Evolutionary conservation across 2,329 filamentous ascomycete species (phyloP).

Genomic region (Aspergillus carbonarius): DNA sequence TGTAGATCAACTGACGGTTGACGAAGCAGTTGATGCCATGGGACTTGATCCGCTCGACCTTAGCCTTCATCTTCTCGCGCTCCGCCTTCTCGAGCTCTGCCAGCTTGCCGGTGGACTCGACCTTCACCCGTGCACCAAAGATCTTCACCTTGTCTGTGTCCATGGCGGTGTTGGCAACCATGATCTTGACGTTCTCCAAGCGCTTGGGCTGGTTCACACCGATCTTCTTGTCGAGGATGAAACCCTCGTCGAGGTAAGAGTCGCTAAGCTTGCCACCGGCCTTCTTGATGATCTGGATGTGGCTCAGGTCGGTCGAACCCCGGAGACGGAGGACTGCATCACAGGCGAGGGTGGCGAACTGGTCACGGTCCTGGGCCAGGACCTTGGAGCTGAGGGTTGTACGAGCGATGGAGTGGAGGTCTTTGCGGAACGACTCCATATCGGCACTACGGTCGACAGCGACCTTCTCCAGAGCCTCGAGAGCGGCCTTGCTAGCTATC

Average conservation of each 20-base stretch:
- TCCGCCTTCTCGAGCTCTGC: conserved; percentile 98
- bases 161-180: conserved; percentile 98
- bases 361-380: conserved; percentile 85
- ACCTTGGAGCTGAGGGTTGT: conserved; percentile 98
- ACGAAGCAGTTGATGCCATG: conserved; percentile 99
- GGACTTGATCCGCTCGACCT: conserved; percentile 97
- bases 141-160: conserved; percentile 99
- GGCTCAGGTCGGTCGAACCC: conserved; percentile 87
- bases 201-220: conserved; percentile 98
- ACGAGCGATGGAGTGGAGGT: conserved; percentile 84
- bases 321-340: conserved; percentile 89
- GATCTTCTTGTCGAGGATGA: conserved; percentile 99
- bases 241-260: conserved; percentile 96
- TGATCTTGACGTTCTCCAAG: conserved; percentile 95
- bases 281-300: conserved; percentile 99
- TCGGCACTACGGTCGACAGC: conserved; percentile 89
- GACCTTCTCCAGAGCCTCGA: conserved; percentile 76
- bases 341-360: conserved; percentile 85
- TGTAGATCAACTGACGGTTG: conserved; percentile 98
- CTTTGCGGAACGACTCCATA: conserved; percentile 79
- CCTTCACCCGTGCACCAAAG: conserved; percentile 95
- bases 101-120: conserved; percentile 91
- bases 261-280: conserved; percentile 95
- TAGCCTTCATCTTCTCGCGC: conserved; percentile 98
- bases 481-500: conserved; percentile 88